A percentile compares a stretch with the other conserved stretches of the same genome.
phyloP scores from a whole-genome alignment of 164 flowering plant species.

The Macadamia integrifolia region DNA sequence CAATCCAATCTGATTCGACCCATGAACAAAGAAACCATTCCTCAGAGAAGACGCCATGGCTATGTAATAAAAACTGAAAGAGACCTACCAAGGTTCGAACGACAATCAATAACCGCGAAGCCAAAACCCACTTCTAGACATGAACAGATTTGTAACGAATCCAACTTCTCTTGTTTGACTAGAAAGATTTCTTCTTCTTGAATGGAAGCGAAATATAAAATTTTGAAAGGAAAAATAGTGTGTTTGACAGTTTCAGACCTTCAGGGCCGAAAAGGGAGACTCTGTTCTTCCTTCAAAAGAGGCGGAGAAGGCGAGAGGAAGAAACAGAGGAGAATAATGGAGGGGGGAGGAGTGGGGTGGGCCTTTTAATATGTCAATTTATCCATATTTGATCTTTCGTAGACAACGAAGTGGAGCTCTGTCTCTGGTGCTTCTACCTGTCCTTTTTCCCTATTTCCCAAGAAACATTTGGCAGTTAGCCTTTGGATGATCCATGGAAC shows the following conservation, averaged over 20 bases:
- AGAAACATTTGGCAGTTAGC: too few species aligned
- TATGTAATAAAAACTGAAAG: neutral
- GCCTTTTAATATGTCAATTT: too few species aligned
- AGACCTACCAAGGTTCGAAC: neutral
- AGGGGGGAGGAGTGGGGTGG: too few species aligned
- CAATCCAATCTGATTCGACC: constrained; percentile 18
- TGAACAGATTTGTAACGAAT: too few species aligned
- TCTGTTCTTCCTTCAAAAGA: neutral
- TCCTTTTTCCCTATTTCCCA: too few species aligned
- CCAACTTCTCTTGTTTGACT: too few species aligned
- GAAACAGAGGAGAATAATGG: neutral
- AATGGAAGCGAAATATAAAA: neutral
- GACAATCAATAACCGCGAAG: neutral
- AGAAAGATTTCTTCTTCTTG: neutral
- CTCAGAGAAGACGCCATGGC: constrained; percentile 43
- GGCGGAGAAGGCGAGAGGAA: neutral
- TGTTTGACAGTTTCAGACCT: neutral
- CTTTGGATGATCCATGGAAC: too few species aligned
- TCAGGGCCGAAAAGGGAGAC: neutral
- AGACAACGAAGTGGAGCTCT: too few species aligned
- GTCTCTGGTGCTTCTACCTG: too few species aligned
- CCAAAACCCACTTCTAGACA: neutral
- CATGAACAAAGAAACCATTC: constrained; percentile 25
- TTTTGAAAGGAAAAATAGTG: neutral
- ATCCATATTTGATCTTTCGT: too few species aligned